These are phyloP conservation scores for Peronospora destructor DNA, from an alignment of 352 stramenopile species.

Conservation along the genomic window DNA sequence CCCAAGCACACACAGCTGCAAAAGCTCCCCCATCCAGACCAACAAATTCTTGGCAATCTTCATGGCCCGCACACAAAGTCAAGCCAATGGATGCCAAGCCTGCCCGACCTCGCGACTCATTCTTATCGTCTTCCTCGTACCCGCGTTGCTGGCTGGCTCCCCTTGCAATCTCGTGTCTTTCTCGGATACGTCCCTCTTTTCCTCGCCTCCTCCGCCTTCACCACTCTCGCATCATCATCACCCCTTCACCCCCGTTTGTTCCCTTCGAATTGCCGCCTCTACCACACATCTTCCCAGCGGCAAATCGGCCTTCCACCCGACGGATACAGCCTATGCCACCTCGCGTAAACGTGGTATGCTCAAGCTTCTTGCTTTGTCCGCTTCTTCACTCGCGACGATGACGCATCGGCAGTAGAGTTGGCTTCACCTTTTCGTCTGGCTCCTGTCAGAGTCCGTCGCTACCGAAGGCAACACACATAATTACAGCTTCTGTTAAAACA, in stretches of 20 bases:
- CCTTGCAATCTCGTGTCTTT: slow-evolving; percentile 30
- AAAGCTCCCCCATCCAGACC: slow-evolving; percentile 17
- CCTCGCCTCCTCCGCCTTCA: slow-evolving; percentile 18
- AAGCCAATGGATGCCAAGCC: slow-evolving; percentile 1
- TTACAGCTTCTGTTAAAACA: slow-evolving; percentile 91
- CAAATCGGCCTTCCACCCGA: slow-evolving; percentile 12
- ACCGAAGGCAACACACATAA: slow-evolving; percentile 79
- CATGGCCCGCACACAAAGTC: slow-evolving; percentile 1
- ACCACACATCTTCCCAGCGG: slow-evolving; percentile 10
- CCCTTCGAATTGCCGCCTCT: slow-evolving; percentile 17
- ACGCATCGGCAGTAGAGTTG: slow-evolving; percentile 31
- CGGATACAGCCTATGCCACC: slow-evolving; percentile 10
- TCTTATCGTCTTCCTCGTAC: slow-evolving; percentile 5
- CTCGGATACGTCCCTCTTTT: slow-evolving; percentile 21
- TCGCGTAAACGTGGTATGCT: slow-evolving; percentile 13
- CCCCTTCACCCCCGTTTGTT: slow-evolving; percentile 16
- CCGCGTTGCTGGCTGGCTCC: slow-evolving; percentile 14
- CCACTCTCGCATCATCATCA: slow-evolving; percentile 6
- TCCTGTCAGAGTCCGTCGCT: slow-evolving; percentile 70
- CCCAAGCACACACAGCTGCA: slow-evolving; percentile 24
- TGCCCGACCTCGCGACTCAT: background rate
- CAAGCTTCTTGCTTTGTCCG: slow-evolving; percentile 62
- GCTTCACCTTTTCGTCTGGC: slow-evolving; percentile 67
- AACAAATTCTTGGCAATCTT: slow-evolving; percentile 13
- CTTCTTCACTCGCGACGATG: slow-evolving; percentile 64